Conservation (phyloP, 495 filamentous ascomycete species). For the Staphylotrichum longicolle region DNA sequence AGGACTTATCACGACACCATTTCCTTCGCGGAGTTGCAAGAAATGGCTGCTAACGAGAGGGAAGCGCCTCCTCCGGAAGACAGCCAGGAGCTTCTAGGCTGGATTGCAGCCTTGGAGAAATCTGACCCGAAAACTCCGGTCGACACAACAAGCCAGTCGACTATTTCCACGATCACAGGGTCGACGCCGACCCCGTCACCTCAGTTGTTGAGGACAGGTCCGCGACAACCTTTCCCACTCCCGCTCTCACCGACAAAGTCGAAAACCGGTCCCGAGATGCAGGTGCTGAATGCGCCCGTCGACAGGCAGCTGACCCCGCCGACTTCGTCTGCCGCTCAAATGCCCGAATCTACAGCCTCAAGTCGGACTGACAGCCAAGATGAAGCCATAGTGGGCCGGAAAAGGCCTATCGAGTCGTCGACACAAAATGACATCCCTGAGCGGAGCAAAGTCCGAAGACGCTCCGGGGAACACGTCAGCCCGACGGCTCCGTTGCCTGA, state of each 20-base stretch:
- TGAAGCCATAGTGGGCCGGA: neutral
- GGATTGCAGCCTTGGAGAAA: conserved; percentile 54
- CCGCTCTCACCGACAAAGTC: neutral
- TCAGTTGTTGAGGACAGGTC: neutral
- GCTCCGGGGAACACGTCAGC: conserved; percentile 4
- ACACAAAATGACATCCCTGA: neutral
- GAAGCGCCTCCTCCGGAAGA: conserved; percentile 35
- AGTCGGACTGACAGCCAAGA: neutral
- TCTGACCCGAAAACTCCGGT: conserved; percentile 39
- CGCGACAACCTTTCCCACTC: neutral
- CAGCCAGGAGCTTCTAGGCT: conserved; percentile 52
- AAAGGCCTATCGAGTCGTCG: conserved; percentile 20
- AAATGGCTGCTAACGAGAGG: conserved; percentile 41
- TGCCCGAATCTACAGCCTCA: neutral
- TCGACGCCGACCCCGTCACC: conserved; percentile 8
- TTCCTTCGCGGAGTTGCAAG: conserved; percentile 45
- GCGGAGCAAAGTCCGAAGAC: conserved; percentile 18
- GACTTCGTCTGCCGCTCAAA: neutral
- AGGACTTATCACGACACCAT: conserved; percentile 43
- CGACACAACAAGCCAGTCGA: conserved; percentile 29
- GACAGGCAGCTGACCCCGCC: neutral
- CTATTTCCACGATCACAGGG: conserved; percentile 11
- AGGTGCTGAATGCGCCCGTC: neutral
- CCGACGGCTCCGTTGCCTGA: neutral
- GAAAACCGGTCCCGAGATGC: neutral